Conservation (phyloP, 768 basidiomycete genomes). For the Clavulina sp. region DNA sequence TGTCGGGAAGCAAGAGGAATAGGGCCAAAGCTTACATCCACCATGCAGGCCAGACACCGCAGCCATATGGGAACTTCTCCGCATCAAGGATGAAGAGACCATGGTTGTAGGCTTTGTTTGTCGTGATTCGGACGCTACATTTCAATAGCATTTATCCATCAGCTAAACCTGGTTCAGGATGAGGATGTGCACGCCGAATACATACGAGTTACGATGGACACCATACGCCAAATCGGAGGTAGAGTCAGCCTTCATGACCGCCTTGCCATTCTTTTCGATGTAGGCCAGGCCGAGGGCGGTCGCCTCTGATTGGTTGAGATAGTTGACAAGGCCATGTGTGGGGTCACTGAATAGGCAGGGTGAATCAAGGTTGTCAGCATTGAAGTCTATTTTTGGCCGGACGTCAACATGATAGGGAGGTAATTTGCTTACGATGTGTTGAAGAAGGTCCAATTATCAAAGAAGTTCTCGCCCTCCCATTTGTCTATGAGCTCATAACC, state of each 20-base stretch:
- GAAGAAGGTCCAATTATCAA: not conserved
- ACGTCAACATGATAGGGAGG: no score
- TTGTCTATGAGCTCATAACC: not conserved
- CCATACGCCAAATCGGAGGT: conserved; percentile 30
- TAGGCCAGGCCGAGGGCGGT: conserved; percentile 37
- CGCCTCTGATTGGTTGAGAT: conserved; percentile 32
- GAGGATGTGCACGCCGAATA: not conserved
- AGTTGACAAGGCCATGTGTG: conserved; percentile 52
- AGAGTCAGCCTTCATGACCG: conserved; percentile 46
- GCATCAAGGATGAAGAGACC: conserved; percentile 67
- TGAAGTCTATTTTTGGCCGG: not conserved
- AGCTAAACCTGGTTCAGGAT: no score
- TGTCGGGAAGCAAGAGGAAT: not conserved
- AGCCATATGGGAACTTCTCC: conserved; percentile 51
- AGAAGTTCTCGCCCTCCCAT: not conserved
- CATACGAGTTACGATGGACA: conserved; percentile 31
- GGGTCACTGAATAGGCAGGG: no score
- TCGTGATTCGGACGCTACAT: conserved; percentile 45
- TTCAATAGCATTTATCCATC: not conserved
- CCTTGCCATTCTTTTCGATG: conserved; percentile 37
- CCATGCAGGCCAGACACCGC: conserved; percentile 25
- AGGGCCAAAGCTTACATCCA: conserved; percentile 6
- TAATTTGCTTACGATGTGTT: not conserved
- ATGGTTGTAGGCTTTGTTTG: conserved; percentile 39
- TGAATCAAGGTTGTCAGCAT: not conserved